phyloP scores from a whole-genome alignment of 129 eudicot genomes.

The Flaveria sonorensis region DNA sequence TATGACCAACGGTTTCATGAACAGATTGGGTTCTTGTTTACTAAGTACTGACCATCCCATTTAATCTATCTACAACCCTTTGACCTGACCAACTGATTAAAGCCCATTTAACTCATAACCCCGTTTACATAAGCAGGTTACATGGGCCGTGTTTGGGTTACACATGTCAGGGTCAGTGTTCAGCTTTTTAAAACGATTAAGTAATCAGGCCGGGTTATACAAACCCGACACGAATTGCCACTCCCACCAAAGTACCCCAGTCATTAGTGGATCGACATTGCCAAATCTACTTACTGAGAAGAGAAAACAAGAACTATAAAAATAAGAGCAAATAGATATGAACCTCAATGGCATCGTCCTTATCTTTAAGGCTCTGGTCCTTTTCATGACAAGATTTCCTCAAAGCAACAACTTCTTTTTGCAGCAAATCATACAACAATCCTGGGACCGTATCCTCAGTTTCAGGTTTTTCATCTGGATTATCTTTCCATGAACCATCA shows the following conservation, averaged over 20 bases:
- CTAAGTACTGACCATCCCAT: not conserved
- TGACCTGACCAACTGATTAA: constrained; percentile 3
- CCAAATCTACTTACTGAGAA: not conserved
- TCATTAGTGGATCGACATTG: not conserved
- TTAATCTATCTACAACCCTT: not conserved
- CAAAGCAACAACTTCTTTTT: constrained; percentile 82
- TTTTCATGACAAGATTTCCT: constrained; percentile 87
- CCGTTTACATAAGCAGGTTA: not conserved
- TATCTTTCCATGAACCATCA: constrained; percentile 58
- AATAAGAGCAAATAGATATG: constrained; percentile 6
- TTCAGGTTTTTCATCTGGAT: constrained; percentile 65
- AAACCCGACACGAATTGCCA: not conserved
- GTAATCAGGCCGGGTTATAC: not conserved
- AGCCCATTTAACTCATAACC: not conserved
- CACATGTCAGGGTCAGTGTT: not conserved
- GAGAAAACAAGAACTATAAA: constrained; percentile 5
- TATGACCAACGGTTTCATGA: not conserved
- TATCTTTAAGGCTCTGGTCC: constrained; percentile 97
- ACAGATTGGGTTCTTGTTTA: not conserved
- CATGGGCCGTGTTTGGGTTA: not conserved
- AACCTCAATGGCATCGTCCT: constrained; percentile 97
- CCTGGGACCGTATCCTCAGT: constrained; percentile 89
- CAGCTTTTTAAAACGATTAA: not conserved
- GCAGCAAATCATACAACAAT: constrained; percentile 82
- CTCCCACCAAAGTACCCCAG: not conserved